Conservation (phyloP, 2,329 filamentous ascomycete genomes). For the Sordariomycetes sp. region DNA sequence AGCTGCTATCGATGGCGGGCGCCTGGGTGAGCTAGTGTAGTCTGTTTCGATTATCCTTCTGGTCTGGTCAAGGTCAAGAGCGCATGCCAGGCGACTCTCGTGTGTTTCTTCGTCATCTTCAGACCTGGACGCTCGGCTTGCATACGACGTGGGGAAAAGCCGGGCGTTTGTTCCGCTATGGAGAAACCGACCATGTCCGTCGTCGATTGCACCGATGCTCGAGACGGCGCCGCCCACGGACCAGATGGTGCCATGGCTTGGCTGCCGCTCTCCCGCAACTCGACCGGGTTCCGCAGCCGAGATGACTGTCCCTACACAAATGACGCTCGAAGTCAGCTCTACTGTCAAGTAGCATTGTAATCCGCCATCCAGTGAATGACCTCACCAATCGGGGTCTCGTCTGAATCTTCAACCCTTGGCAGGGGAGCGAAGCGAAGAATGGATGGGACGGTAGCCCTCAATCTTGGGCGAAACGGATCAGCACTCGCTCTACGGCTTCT, state of each 20-base stretch:
- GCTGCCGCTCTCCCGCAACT: background rate
- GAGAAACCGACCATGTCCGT: slow-evolving; percentile 54
- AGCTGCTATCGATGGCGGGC: slow-evolving; percentile 13
- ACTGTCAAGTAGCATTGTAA: background rate
- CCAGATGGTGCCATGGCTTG: slow-evolving; percentile 6
- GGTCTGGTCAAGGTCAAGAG: slow-evolving; percentile 66
- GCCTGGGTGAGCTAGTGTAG: slow-evolving; percentile 12
- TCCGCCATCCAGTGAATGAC: background rate
- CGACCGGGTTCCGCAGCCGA: background rate
- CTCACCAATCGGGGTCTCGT: background rate
- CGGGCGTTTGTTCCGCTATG: slow-evolving; percentile 65
- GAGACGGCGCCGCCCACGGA: slow-evolving; percentile 4
- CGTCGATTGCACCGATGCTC: slow-evolving; percentile 35
- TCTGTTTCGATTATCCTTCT: slow-evolving; percentile 47
- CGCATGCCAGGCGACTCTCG: slow-evolving; percentile 64
- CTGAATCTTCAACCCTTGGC: background rate
- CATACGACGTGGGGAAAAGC: slow-evolving; percentile 43
- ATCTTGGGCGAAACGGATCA: slow-evolving; percentile 2
- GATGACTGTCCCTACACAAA: background rate
- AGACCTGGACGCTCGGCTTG: slow-evolving; percentile 24
- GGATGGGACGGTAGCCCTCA: background rate
- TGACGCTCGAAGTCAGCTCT: background rate
- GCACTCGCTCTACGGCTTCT: slow-evolving; percentile 1
- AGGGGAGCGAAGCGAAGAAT: background rate
- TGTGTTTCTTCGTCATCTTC: slow-evolving; percentile 59